Conservation (phyloP, 257 asterid species). For the Coffea canephora region DNA sequence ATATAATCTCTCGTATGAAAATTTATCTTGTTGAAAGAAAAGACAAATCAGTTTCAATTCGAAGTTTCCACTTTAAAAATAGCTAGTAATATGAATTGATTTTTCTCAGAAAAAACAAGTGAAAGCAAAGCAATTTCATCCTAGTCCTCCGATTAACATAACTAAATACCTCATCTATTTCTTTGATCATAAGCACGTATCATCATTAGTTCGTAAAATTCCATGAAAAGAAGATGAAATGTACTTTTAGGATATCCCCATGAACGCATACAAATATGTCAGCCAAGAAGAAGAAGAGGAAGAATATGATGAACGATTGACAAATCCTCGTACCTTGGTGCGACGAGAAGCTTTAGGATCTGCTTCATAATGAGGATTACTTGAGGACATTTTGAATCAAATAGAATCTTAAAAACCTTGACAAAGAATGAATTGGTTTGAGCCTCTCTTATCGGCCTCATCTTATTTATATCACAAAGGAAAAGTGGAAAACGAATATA, state of each 20-base stretch:
- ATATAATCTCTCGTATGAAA: not conserved
- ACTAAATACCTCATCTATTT: not conserved
- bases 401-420: not conserved
- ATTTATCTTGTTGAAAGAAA: not conserved
- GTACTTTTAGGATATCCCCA: not conserved
- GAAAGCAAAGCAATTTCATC: too few relatives aligned
- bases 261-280: not conserved
- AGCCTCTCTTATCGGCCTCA: not conserved
- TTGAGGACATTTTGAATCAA: constrained; percentile 30
- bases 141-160: not conserved
- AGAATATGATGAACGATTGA: not conserved
- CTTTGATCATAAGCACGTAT: not conserved
- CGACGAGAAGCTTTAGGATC: not conserved
- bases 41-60: not conserved
- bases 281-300: not conserved
- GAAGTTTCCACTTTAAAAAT: not conserved
- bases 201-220: not conserved
- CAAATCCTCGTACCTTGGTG: constrained; percentile 6
- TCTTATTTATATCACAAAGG: not conserved
- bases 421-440: not conserved
- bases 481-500: too few relatives aligned
- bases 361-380: constrained; percentile 39
- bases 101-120: not conserved
- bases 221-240: not conserved
- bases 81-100: not conserved